Percentiles rank a stretch among this genome's conserved stretches.
Conservation (phyloP, 805 yeast genomes). For the Candida succiphila region DNA sequence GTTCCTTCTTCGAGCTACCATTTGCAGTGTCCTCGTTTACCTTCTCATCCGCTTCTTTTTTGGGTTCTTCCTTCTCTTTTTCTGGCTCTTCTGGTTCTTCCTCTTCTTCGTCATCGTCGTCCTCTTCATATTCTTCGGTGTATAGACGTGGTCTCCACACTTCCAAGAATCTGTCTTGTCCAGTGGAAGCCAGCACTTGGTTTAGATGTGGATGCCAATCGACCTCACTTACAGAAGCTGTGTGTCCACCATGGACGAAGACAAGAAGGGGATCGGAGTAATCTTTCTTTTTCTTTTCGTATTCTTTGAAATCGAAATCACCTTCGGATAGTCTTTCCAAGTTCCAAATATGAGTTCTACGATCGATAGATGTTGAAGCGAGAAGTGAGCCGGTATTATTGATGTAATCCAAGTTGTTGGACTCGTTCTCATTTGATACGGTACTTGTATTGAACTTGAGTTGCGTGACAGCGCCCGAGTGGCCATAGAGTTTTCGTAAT, state of each 20-base stretch:
- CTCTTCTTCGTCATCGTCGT: conserved; percentile 22
- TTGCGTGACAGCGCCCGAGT: conserved; percentile 44
- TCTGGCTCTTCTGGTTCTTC: conserved; percentile 11
- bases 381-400: conserved; percentile 42
- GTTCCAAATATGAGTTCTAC: conserved; percentile 71
- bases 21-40: conserved; percentile 4
- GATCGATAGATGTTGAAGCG: conserved; percentile 51
- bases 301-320: conserved; percentile 43
- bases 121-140: conserved; percentile 29
- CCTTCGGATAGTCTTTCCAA: conserved; percentile 46
- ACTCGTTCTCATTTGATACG: too few relatives aligned
- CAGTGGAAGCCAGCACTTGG: conserved; percentile 54
- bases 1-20: too few relatives aligned
- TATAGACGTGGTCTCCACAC: conserved; percentile 61
- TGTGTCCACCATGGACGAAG: conserved; percentile 85
- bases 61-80: conserved; percentile 1
- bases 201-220: conserved; percentile 55
- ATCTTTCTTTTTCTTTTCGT: conserved; percentile 39
- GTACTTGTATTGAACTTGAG: conserved; percentile 44
- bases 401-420: conserved; percentile 35
- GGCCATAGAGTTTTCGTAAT: conserved; percentile 60
- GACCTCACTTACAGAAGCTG: conserved; percentile 55
- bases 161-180: conserved; percentile 68
- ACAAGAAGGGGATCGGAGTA: conserved; percentile 67
- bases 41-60: background rate